phyloP scores from a whole-genome alignment of 768 basidiomycete genomes.

The Gautieria morchelliformis region DNA sequence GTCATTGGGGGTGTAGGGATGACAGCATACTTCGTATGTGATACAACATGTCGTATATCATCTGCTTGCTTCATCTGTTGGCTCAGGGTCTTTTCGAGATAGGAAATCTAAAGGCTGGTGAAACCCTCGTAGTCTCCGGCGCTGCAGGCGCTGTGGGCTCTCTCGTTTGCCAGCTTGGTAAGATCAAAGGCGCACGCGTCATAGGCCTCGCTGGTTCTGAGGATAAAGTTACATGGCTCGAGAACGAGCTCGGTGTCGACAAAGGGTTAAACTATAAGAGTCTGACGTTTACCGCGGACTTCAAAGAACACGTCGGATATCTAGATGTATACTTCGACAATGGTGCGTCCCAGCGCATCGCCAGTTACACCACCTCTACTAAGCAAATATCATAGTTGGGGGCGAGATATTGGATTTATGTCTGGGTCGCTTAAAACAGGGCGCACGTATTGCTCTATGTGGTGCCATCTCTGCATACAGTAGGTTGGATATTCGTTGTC shows the following conservation, averaged over 20 bases:
- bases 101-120: slow-evolving; percentile 71
- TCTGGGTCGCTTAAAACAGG: slow-evolving; percentile 62
- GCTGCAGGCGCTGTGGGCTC: slow-evolving; percentile 90
- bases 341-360: slow-evolving; percentile 29
- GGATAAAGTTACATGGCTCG: slow-evolving; percentile 84
- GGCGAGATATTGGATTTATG: slow-evolving; percentile 77
- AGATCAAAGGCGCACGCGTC: slow-evolving; percentile 68
- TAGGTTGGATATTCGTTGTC: slow-evolving; percentile 22
- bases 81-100: slow-evolving; percentile 72
- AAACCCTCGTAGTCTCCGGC: slow-evolving; percentile 79
- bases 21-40: slow-evolving; percentile 78
- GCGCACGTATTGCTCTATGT: slow-evolving; percentile 72
- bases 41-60: slow-evolving; percentile 13
- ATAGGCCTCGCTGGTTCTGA: slow-evolving; percentile 78
- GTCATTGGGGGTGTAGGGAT: slow-evolving; percentile 37
- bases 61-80: slow-evolving; percentile 2
- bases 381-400: slow-evolving; percentile 18
- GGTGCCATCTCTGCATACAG: slow-evolving; percentile 85
- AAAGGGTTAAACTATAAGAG: slow-evolving; percentile 85
- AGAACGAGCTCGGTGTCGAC: slow-evolving; percentile 74
- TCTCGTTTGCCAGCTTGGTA: slow-evolving; percentile 76
- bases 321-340: slow-evolving; percentile 85
- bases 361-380: not conserved
- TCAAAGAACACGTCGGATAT: slow-evolving; percentile 61
- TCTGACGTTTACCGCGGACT: slow-evolving; percentile 55